Evolutionary conservation across 305 asterid species (phyloP), one percentile per base, ranked within the genome.

Genomic region (Fraxinus paxiana): DNA sequence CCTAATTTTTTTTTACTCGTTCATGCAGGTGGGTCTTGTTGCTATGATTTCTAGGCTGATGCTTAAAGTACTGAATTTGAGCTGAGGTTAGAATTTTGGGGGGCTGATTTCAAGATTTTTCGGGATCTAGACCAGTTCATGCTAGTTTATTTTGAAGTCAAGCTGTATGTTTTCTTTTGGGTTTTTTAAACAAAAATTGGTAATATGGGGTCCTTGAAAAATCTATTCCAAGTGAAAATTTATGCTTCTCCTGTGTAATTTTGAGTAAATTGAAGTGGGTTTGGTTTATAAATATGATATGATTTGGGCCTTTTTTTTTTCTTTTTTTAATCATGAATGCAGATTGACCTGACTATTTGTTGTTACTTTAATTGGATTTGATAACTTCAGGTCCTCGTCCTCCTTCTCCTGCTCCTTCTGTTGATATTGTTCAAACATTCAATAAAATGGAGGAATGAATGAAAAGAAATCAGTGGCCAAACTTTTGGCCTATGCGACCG

Each of bases 41-140:
- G 22, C 77, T 77, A 73, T 84, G 83, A 51, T 78, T 84, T 84
- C 18, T 28, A 70, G 76, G 34, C 74, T 30, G 79, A 83, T 80
- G 88, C 82, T 43, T 48, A 59, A 22, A 41, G 22, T 76, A 80
- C 75, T 83, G 83, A 31, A 30, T 69, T 34, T 79, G 79, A 81
- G 76, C 87, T 80, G 81, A 80, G 90, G 90, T 87, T 65, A 54
- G 81, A 76, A 48, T 28, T 70, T 81, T 63, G 6, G 71, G 74
- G 30, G 9, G 35, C 72, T 80, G 72, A 76, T 82, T 80, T 79
- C 30, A 20, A 48, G 83, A 76, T 87, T 74, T 54, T 73, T 69
- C n/a, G 73, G 73, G 85, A 85, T 76, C 83, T 69, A n/a, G 3
- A 56, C 37, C 35, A 30, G 38, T 69, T 26, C n/a, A 13, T 76